Evolutionary conservation across 805 yeast species (phyloP), one percentile per base, ranked within the genome.

Genomic region (Kazachstania taianensis): DNA sequence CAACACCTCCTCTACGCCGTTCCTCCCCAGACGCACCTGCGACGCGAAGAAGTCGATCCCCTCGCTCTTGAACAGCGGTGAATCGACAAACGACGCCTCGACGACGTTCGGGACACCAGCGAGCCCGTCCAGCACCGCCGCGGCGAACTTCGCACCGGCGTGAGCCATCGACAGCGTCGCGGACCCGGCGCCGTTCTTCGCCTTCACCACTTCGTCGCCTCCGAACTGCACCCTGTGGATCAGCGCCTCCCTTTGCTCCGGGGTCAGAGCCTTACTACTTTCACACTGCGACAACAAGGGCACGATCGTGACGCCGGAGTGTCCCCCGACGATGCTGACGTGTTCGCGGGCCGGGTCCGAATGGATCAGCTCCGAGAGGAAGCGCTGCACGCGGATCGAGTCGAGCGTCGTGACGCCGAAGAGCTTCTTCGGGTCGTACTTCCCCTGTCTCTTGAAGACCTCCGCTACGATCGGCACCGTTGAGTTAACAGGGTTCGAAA

Each of bases 41-140:
- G 96, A 81, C 37, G 97, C 86, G 73, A 92, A 92, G 82, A 87
- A 92, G 45, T 85, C 89, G 55, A 92, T 82, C 60, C 97, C 97
- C 70, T 87, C 95, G 39, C 61, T 56, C 65, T 80, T 77, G 74
- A 70, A 81, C 60, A 81, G 69, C 57, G 92, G 92, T 48, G 84
- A 78, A 62, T 81, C 92, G 41, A 82, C 79, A 52, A 73, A 81
- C 35, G 83, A 54, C 52, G 81, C 74, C 64, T 77, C 84, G 44
- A 77, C 65, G 42, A 79, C 69, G 44, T 75, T 80, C 44, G 59
- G 63, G 59, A 73, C 79, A 50, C 79, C 82, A 33, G 72, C 71
- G 44, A 74, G 64, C 57, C 83, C 82, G 54, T 71, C 63, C 51
- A 79, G 63, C 27, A 78, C 76, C 20, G 82, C 65, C 55, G 75